Evolutionary conservation across 1,139 yeast genomes (phyloP).

Genomic region (Hansenula anomala): DNA sequence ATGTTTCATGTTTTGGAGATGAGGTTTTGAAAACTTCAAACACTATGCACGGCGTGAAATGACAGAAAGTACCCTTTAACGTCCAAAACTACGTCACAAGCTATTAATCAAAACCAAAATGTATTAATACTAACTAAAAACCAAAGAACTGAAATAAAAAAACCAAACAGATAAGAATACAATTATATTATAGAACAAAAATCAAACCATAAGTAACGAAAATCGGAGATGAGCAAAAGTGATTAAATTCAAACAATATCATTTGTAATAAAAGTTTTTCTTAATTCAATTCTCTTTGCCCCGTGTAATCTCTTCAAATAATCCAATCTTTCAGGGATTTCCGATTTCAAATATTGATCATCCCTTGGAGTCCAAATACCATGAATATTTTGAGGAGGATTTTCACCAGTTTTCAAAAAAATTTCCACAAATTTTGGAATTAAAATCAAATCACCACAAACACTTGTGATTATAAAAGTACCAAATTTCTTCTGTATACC

Average conservation of each 20-base stretch:
- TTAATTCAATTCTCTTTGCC: conserved; percentile 32
- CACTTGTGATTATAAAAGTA: conserved; percentile 39
- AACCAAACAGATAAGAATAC: background rate
- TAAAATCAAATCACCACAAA: conserved; percentile 44
- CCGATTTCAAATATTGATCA: conserved; percentile 31
- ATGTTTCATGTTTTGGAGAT: background rate
- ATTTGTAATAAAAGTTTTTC: conserved; percentile 31
- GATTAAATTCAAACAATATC: conserved; percentile 17
- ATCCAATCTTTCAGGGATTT: conserved; percentile 27
- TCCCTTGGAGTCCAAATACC: conserved; percentile 49
- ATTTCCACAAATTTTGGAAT: conserved; percentile 40
- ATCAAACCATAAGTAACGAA: background rate
- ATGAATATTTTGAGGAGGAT: conserved; percentile 38
- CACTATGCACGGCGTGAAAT: background rate
- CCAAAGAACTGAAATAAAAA: too few species aligned
- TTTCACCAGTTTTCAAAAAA: conserved; percentile 37
- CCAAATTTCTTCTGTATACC: conserved; percentile 43
- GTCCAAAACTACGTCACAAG: too few species aligned
- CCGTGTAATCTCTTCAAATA: conserved; percentile 32
- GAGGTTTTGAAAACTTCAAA: background rate
- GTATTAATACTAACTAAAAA: too few species aligned
- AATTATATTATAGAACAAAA: background rate
- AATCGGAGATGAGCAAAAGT: too few species aligned
- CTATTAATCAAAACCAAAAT: too few species aligned
- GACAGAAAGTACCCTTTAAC: too few species aligned